Evolutionary conservation across 176 grass and related monocot genomes (phyloP).

Genomic region (Zizania latifolia): DNA sequence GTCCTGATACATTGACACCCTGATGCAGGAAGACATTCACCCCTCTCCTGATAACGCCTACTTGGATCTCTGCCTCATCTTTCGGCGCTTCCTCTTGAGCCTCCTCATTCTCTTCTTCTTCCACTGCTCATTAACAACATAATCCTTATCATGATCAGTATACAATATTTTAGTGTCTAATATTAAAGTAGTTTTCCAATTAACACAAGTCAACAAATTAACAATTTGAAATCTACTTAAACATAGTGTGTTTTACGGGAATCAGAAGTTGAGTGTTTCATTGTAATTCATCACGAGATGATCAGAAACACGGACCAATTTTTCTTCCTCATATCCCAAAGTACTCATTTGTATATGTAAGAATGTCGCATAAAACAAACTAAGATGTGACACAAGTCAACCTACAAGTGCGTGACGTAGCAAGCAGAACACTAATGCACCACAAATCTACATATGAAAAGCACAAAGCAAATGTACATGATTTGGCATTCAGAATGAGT

Average conservation of each 20-base stretch:
- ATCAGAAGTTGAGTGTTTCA: constrained; percentile 37
- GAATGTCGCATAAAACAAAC: too few species aligned
- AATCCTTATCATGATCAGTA: background rate
- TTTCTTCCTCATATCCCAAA: constrained; percentile 31
- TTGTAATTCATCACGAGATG: constrained; percentile 24
- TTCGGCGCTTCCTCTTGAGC: constrained; percentile 87
- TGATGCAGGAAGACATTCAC: background rate
- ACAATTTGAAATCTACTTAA: too few species aligned
- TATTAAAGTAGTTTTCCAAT: background rate
- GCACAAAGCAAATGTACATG: background rate
- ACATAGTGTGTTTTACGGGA: too few species aligned
- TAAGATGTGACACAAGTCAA: too few species aligned
- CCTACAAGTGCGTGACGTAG: background rate
- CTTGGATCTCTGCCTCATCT: constrained; percentile 86
- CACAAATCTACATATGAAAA: background rate
- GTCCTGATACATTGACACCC: too few species aligned
- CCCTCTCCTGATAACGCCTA: background rate
- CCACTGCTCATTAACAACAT: constrained; percentile 31
- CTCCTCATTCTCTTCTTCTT: constrained; percentile 97
- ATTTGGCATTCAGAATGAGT: constrained; percentile 54
- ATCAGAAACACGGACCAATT: constrained; percentile 58
- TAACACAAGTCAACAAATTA: too few species aligned
- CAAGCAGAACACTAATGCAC: background rate
- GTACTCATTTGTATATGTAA: too few species aligned
- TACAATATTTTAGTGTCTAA: rapidly evolving